phyloP scores from a whole-genome alignment of 352 stramenopile species.

The Globisporangium lucens region DNA sequence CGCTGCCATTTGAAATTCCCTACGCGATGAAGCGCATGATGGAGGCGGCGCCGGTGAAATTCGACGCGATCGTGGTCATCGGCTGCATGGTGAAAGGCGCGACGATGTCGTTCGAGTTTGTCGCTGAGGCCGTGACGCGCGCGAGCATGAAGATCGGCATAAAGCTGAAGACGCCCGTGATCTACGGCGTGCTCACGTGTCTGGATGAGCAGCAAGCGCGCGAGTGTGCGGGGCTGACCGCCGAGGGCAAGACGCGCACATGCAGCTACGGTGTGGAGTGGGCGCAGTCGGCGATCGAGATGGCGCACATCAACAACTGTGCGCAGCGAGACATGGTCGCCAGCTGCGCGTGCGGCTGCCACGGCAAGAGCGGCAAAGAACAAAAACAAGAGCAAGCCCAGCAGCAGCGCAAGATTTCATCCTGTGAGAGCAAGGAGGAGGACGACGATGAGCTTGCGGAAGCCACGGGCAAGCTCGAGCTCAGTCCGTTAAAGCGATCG shows the following conservation, averaged over 20 bases:
- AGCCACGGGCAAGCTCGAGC: neutral
- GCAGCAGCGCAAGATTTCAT: neutral
- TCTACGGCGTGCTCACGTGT: slow-evolving; percentile 24
- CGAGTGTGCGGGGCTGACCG: slow-evolving; percentile 13
- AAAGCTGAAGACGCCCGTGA: slow-evolving; percentile 22
- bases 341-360: slow-evolving; percentile 16
- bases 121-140: slow-evolving; percentile 23
- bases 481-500: neutral
- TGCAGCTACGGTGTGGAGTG: slow-evolving; percentile 88
- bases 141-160: slow-evolving; percentile 26
- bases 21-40: slow-evolving; percentile 29
- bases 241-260: slow-evolving; percentile 9
- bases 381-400: neutral
- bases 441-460: neutral
- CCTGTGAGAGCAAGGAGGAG: neutral
- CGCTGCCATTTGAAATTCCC: slow-evolving; percentile 34
- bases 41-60: slow-evolving; percentile 10
- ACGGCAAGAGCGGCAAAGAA: neutral
- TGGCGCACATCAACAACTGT: slow-evolving; percentile 64
- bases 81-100: slow-evolving; percentile 22
- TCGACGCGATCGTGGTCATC: slow-evolving; percentile 24
- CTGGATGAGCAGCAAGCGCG: slow-evolving; percentile 13
- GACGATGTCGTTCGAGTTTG: slow-evolving; percentile 22
- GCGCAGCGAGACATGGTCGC: neutral
- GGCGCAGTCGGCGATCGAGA: slow-evolving; percentile 91